These are phyloP conservation scores for Taphrina deformans DNA, from an alignment of 1,139 yeast genomes.

Conservation along the genomic window DNA sequence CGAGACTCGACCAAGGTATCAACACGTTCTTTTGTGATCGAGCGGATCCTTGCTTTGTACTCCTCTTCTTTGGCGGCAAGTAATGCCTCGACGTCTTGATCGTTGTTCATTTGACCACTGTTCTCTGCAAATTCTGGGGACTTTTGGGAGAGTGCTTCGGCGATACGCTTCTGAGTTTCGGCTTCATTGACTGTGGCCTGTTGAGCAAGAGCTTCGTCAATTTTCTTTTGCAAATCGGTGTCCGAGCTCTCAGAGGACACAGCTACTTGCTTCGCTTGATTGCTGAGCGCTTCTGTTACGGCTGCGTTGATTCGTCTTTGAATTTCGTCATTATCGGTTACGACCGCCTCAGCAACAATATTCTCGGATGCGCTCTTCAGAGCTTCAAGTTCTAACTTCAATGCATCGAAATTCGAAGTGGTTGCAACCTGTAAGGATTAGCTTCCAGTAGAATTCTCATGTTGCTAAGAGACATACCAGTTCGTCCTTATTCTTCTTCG, in stretches of 20 bases:
- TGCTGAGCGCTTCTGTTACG: conserved; percentile 37
- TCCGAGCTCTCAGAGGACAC: conserved; percentile 21
- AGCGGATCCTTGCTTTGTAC: conserved; percentile 42
- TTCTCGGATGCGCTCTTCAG: conserved; percentile 37
- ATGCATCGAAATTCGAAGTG: conserved; percentile 4
- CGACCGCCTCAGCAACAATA: conserved; percentile 44
- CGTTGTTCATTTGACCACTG: no score
- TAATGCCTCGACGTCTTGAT: conserved; percentile 34
- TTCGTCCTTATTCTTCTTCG: conserved; percentile 46
- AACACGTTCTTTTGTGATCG: conserved; percentile 27
- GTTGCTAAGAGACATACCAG: background rate
- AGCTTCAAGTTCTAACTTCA: conserved; percentile 14
- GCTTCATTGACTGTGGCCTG: conserved; percentile 40
- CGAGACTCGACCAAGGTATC: conserved; percentile 17
- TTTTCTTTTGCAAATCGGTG: conserved; percentile 35
- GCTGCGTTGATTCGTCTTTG: conserved; percentile 40
- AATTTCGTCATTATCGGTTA: conserved; percentile 39
- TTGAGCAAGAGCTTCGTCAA: conserved; percentile 39
- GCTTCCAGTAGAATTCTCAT: conserved; percentile 1
- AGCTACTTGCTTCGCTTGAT: conserved; percentile 29
- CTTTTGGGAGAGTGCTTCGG: conserved; percentile 39
- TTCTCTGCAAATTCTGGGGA: no score
- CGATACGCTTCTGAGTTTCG: conserved; percentile 39
- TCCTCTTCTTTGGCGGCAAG: conserved; percentile 39
- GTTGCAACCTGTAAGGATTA: conserved; percentile 1